phyloP scores from a whole-genome alignment of 257 asterid species.

The Lantana camara region DNA sequence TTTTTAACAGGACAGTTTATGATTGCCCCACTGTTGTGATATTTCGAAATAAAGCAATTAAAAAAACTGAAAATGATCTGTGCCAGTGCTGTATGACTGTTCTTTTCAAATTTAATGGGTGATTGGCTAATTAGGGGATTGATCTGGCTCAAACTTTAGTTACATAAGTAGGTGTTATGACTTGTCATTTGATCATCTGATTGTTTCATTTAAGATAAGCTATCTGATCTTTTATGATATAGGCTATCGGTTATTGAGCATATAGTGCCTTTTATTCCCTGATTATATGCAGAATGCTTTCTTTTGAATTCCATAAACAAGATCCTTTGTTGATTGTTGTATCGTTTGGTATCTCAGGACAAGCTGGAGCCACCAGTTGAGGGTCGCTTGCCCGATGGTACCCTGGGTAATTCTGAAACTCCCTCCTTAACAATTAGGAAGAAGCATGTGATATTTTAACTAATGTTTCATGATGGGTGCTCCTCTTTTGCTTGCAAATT shows the following conservation, averaged over 20 bases:
- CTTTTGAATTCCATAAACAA: not conserved
- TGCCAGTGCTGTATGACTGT: not conserved
- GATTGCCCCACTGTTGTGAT: not conserved
- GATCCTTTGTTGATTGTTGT: not conserved
- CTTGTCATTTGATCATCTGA: no score
- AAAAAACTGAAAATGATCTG: no score
- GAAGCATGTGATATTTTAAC: not conserved
- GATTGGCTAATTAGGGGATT: no score
- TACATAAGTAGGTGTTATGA: no score
- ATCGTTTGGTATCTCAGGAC: slow-evolving; percentile 54
- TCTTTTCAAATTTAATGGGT: no score
- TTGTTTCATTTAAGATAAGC: no score
- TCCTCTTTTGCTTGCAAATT: not conserved
- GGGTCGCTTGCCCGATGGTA: slow-evolving; percentile 96
- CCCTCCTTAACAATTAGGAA: not conserved
- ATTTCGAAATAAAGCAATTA: not conserved
- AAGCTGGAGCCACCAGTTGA: slow-evolving; percentile 79
- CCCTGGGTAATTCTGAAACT: slow-evolving; percentile 54
- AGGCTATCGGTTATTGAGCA: no score
- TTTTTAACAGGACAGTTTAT: not conserved
- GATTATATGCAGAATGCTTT: not conserved
- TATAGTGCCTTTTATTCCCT: not conserved
- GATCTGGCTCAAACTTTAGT: no score
- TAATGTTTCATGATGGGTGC: not conserved
- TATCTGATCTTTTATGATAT: no score